Conservation (phyloP, 768 basidiomycete species). For the Leucosporidium scottii region DNA sequence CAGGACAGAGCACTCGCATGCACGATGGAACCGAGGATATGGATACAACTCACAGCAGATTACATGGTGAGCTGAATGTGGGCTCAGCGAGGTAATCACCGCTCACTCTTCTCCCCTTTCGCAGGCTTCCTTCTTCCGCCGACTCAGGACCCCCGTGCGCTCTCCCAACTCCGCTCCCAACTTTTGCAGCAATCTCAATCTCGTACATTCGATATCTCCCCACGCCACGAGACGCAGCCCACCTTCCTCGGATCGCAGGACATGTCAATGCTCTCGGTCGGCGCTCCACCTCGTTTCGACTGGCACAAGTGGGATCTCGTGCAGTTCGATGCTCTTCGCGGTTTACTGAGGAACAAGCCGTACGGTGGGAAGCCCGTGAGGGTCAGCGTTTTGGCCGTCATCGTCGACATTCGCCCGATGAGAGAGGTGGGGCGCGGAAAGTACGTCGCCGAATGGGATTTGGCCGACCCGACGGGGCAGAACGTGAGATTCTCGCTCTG, state of each 20-base stretch:
- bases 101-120: too few species aligned
- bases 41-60: background rate
- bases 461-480: constrained; percentile 10
- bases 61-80: too few species aligned
- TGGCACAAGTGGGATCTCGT: background rate
- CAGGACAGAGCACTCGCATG: too few species aligned
- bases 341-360: background rate
- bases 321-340: constrained; percentile 5
- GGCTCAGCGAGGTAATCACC: too few species aligned
- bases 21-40: background rate
- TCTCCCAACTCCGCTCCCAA: too few species aligned
- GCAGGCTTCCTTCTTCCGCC: too few species aligned
- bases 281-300: constrained; percentile 4
- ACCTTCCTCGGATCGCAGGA: too few species aligned
- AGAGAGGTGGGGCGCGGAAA: background rate
- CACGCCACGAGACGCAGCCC: too few species aligned
- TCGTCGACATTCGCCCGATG: background rate
- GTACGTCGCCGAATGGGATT: background rate
- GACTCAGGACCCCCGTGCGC: too few species aligned
- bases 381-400: constrained; percentile 8
- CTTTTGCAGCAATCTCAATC: too few species aligned
- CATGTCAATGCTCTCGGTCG: constrained; percentile 1
- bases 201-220: too few species aligned
- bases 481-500: background rate
- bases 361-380: too few species aligned